Evolutionary conservation across 2,329 filamentous ascomycete genomes (phyloP).

Genomic region (Trichophyton rubrum): DNA sequence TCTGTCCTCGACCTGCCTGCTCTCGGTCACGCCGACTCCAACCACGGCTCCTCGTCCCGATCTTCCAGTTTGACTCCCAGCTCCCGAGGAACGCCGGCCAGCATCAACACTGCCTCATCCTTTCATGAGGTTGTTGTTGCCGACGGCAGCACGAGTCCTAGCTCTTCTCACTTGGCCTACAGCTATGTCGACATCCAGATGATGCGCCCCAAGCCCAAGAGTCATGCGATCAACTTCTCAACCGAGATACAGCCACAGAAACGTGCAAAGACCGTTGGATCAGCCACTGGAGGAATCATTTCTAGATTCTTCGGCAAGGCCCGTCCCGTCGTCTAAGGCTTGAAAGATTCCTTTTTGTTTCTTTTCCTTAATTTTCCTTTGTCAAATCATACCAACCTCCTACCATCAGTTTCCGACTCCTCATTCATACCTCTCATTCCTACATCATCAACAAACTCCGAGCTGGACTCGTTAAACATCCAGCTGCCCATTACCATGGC

Average conservation of each 20-base stretch:
- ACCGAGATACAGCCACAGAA: constrained; percentile 27
- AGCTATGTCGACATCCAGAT: constrained; percentile 24
- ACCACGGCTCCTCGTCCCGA: constrained; percentile 27
- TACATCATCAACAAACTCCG: neutral
- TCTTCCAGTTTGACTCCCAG: constrained; percentile 32
- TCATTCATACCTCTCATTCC: neutral
- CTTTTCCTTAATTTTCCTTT: neutral
- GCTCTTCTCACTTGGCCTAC: constrained; percentile 21
- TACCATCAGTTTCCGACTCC: neutral
- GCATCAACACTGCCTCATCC: constrained; percentile 26
- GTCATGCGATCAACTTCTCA: constrained; percentile 17
- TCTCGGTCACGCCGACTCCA: constrained; percentile 31
- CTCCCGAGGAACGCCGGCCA: constrained; percentile 33
- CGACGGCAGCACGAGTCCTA: constrained; percentile 24
- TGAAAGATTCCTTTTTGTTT: neutral
- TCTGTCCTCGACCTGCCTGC: constrained; percentile 33
- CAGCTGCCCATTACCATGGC: neutral
- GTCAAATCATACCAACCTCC: neutral
- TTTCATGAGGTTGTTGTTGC: constrained; percentile 26
- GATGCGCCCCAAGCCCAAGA: constrained; percentile 21
- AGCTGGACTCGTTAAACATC: neutral
- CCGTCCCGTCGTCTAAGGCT: constrained; percentile 18
- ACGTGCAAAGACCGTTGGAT: constrained; percentile 27
- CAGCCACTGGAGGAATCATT: constrained; percentile 26
- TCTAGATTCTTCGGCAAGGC: constrained; percentile 31